Evolutionary conservation across 2,329 filamentous ascomycete species (phyloP).

Genomic region (Colletotrichum coccodes): DNA sequence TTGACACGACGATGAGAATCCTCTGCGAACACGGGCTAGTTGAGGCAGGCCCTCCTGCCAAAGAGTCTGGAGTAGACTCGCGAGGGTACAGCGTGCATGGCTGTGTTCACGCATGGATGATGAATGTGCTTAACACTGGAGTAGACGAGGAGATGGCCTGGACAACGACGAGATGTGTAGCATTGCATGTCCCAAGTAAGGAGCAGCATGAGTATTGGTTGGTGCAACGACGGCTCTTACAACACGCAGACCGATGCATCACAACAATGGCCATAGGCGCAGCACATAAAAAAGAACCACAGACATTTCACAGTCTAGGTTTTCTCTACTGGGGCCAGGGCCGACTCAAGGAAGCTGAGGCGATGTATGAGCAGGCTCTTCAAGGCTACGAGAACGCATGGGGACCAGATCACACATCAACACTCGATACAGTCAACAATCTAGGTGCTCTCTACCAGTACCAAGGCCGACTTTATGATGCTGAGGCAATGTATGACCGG

Average conservation of each 20-base stretch:
- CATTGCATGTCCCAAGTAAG: slow-evolving; percentile 21
- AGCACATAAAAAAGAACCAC: slow-evolving; percentile 2
- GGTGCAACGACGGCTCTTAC: slow-evolving; percentile 35
- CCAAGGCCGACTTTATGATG: slow-evolving; percentile 36
- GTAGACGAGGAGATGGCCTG: background rate
- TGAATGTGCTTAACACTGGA: slow-evolving; percentile 38
- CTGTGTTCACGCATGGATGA: slow-evolving; percentile 46
- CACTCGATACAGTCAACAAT: slow-evolving; percentile 38
- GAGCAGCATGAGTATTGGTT: slow-evolving; percentile 25
- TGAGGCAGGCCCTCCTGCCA: slow-evolving; percentile 35
- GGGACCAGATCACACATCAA: slow-evolving; percentile 33
- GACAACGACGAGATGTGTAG: slow-evolving; percentile 26
- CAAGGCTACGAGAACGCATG: slow-evolving; percentile 38
- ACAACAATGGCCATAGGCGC: background rate
- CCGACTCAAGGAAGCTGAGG: slow-evolving; percentile 36
- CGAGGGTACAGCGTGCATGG: slow-evolving; percentile 45
- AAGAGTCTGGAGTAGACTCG: slow-evolving; percentile 25
- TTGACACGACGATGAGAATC: slow-evolving; percentile 40
- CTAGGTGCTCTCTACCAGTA: slow-evolving; percentile 41
- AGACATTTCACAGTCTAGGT: slow-evolving; percentile 34
- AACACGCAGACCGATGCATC: slow-evolving; percentile 35
- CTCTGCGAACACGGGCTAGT: slow-evolving; percentile 42
- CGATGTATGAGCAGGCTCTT: slow-evolving; percentile 40
- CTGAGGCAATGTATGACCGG: slow-evolving; percentile 40
- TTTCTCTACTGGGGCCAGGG: slow-evolving; percentile 35